These are phyloP conservation scores for Eucalyptus guilfoylei DNA, from an alignment of 345 rosid species.

Conservation along the genomic window DNA sequence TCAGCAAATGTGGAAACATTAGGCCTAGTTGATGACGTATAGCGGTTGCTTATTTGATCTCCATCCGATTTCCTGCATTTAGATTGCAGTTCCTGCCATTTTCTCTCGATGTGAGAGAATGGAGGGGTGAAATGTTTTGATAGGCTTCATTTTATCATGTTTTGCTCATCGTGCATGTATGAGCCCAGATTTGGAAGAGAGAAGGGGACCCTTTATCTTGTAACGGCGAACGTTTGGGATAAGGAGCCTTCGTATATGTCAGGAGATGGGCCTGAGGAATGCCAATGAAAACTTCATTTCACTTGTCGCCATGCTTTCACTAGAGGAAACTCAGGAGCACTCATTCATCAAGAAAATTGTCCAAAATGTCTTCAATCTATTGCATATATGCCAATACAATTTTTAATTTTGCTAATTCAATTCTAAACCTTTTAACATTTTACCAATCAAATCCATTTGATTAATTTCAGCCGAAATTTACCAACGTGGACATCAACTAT, in stretches of 20 bases:
- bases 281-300: background rate
- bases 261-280: background rate
- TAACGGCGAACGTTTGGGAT: background rate
- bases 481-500: no score
- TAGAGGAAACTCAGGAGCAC: background rate
- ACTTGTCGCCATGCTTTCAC: background rate
- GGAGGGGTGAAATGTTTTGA: background rate
- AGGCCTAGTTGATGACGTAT: background rate
- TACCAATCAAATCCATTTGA: no score
- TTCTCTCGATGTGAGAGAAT: background rate
- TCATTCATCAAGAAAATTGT: background rate
- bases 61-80: background rate
- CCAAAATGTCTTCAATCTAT: no score
- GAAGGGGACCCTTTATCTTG: background rate
- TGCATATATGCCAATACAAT: no score
- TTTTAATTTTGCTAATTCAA: no score
- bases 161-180: background rate
- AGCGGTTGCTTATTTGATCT: background rate
- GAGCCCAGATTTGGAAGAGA: background rate
- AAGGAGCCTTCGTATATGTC: background rate
- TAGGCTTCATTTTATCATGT: background rate
- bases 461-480: no score
- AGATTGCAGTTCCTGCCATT: background rate
- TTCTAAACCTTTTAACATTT: no score
- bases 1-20: constrained; percentile 28